Conservation (phyloP, 768 basidiomycete species). For the Cubamyces sp. region DNA sequence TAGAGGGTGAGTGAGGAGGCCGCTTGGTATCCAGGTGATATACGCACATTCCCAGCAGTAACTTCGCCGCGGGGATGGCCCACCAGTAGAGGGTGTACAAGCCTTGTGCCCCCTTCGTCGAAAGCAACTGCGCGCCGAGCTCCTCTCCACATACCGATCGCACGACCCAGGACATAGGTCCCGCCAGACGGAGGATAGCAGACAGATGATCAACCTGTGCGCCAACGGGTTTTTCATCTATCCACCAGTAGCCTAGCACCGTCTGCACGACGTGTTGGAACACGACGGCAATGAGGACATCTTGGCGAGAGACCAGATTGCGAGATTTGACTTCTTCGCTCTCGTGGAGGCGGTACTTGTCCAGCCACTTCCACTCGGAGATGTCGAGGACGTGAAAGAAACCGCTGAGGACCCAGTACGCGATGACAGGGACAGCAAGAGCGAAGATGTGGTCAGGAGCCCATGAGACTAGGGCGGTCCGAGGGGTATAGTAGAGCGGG, state of each 20-base stretch:
- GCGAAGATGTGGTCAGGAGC: constrained; percentile 75
- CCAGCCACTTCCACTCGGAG: constrained; percentile 76
- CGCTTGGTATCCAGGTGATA: background rate
- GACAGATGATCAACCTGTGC: constrained; percentile 41
- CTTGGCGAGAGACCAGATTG: constrained; percentile 70
- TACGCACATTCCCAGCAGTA: constrained; percentile 83
- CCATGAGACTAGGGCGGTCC: constrained; percentile 23
- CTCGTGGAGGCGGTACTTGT: constrained; percentile 87
- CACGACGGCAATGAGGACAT: constrained; percentile 83
- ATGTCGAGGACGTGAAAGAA: constrained; percentile 84
- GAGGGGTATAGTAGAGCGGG: constrained; percentile 34
- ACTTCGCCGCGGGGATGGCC: constrained; percentile 75
- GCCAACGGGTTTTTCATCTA: constrained; percentile 46
- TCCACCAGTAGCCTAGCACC: constrained; percentile 66
- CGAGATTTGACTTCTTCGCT: constrained; percentile 73
- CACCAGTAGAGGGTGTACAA: constrained; percentile 90
- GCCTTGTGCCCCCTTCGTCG: constrained; percentile 41
- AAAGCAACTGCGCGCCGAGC: constrained; percentile 41
- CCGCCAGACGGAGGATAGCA: constrained; percentile 45
- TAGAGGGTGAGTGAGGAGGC: background rate
- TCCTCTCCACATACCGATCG: constrained; percentile 47
- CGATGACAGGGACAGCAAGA: constrained; percentile 72
- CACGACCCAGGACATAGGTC: constrained; percentile 43
- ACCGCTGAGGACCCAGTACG: constrained; percentile 83
- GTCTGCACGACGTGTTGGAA: constrained; percentile 90